These are phyloP conservation scores for Zanthoxylum bungeanum DNA, from an alignment of 345 rosid genomes.

Conservation along the genomic window DNA sequence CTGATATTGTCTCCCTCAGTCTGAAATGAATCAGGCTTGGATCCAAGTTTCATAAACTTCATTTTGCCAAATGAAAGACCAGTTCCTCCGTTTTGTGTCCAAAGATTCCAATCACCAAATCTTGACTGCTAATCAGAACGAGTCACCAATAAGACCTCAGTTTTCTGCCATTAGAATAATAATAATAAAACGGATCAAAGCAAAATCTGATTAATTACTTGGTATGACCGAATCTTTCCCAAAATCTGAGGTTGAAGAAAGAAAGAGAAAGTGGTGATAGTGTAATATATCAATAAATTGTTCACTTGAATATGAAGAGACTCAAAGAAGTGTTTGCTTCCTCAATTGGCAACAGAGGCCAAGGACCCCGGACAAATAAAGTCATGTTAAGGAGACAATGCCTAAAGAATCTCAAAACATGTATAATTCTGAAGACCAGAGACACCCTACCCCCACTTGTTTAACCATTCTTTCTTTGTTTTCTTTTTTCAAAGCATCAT, in stretches of 20 bases:
- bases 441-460: slow-evolving; percentile 66
- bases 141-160: slow-evolving; percentile 6
- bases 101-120: slow-evolving; percentile 9
- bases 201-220: slow-evolving; percentile 19
- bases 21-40: slow-evolving; percentile 82
- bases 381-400: slow-evolving; percentile 38
- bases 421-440: slow-evolving; percentile 27
- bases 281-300: slow-evolving; percentile 23
- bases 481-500: slow-evolving; percentile 32
- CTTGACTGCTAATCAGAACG: slow-evolving; percentile 12
- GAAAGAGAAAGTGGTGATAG: slow-evolving; percentile 21
- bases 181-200: slow-evolving; percentile 21
- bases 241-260: slow-evolving; percentile 25
- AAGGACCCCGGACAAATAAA: slow-evolving; percentile 24
- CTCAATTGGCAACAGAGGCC: slow-evolving; percentile 36
- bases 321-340: slow-evolving; percentile 32
- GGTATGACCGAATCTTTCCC: slow-evolving; percentile 35
- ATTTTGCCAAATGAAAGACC: slow-evolving; percentile 30
- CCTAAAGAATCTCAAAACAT: slow-evolving; percentile 34
- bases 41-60: slow-evolving; percentile 96
- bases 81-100: slow-evolving; percentile 7
- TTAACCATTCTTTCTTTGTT: slow-evolving; percentile 21
- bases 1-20: slow-evolving; percentile 55
- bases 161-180: background rate
- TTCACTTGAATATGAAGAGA: slow-evolving; percentile 23